Evolutionary conservation across 495 filamentous ascomycete species (phyloP).

Genomic region (Podospora sp.): DNA sequence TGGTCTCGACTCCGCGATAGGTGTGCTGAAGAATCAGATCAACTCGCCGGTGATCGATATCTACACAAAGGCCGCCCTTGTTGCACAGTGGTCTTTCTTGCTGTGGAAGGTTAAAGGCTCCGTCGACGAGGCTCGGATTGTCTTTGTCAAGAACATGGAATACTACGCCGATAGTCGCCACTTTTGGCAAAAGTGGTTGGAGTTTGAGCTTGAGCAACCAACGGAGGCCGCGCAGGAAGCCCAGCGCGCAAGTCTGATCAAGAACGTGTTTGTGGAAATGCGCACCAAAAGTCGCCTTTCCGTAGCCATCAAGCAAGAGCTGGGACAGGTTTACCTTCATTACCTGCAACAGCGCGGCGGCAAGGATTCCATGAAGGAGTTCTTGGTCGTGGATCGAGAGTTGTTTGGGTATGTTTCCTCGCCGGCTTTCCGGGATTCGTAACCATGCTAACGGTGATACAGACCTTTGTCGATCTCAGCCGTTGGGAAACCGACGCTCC

Average conservation of each 20-base stretch:
- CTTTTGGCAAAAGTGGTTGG: constrained; percentile 90
- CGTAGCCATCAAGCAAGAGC: constrained; percentile 67
- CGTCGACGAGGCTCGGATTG: constrained; percentile 79
- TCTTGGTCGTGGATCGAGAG: constrained; percentile 79
- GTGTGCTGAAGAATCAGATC: constrained; percentile 79
- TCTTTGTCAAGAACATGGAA: constrained; percentile 80
- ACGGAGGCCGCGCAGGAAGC: constrained; percentile 66
- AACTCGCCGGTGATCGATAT: constrained; percentile 71
- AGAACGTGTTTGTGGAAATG: constrained; percentile 78
- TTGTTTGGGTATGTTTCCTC: constrained; percentile 68
- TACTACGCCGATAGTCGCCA: constrained; percentile 84
- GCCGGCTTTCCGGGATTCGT: neutral
- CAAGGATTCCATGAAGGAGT: constrained; percentile 84
- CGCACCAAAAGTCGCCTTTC: constrained; percentile 73
- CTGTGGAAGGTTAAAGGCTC: constrained; percentile 91
- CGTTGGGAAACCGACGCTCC: constrained; percentile 36
- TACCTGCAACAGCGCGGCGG: constrained; percentile 85
- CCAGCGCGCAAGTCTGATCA: constrained; percentile 71
- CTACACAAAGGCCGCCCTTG: constrained; percentile 81
- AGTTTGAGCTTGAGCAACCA: constrained; percentile 88
- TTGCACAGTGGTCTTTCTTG: constrained; percentile 86
- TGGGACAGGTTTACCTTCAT: constrained; percentile 76
- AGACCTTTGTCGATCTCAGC: constrained; percentile 56
- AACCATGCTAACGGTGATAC: constrained; percentile 21
- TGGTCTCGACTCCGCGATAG: constrained; percentile 84